These are phyloP conservation scores for Sporisorium exsertum DNA, from an alignment of 1,284 basidiomycete species.

Conservation along the genomic window DNA sequence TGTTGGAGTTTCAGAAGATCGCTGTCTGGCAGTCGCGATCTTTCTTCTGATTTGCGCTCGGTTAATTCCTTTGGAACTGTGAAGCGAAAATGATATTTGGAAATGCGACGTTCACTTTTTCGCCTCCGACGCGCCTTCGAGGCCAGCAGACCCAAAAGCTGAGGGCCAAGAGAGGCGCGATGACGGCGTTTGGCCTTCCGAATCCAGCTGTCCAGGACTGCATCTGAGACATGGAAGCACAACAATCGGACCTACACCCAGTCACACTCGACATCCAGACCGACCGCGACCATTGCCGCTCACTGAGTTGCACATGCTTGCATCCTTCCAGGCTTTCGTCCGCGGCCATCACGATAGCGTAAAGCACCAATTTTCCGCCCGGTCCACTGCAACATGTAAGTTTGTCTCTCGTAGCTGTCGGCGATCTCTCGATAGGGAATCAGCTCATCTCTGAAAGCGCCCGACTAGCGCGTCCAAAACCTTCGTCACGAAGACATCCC, in stretches of 20 bases:
- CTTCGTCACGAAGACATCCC: too few relatives aligned
- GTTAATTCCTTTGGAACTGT: not conserved
- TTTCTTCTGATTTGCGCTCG: not conserved
- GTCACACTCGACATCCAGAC: too few relatives aligned
- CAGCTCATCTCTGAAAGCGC: too few relatives aligned
- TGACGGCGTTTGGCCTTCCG: conserved; percentile 3
- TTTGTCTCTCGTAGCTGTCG: not conserved
- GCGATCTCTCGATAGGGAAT: too few relatives aligned
- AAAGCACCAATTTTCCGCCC: not conserved
- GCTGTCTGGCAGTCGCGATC: too few relatives aligned
- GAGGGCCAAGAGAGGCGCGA: not conserved
- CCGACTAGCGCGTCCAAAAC: too few relatives aligned
- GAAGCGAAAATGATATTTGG: not conserved
- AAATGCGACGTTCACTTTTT: conserved; percentile 4
- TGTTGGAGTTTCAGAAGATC: too few relatives aligned
- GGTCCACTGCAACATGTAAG: not conserved
- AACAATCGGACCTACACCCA: not conserved
- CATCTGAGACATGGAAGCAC: conserved; percentile 18
- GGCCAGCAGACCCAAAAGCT: not conserved
- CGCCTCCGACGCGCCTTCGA: not conserved
- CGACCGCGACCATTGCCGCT: not conserved
- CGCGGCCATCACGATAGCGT: not conserved
- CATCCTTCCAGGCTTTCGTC: not conserved
- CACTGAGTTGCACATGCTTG: not conserved
- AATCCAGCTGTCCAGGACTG: conserved; percentile 19